Conservation (phyloP, 306 rosid genomes). For the Hippophae gyantsensis region DNA sequence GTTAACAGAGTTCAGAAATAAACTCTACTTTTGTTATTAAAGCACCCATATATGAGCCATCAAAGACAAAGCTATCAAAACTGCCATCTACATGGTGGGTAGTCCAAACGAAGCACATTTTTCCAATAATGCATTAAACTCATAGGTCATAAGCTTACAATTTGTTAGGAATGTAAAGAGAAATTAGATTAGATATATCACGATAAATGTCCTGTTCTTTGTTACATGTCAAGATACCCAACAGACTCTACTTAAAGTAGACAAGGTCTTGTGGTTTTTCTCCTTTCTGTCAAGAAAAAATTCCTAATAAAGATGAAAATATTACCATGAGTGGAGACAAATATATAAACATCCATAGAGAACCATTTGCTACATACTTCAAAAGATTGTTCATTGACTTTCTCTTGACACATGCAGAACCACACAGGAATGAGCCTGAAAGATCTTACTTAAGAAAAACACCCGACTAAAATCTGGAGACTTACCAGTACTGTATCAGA, state of each 20-base stretch:
- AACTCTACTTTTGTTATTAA: no score
- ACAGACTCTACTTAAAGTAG: no score
- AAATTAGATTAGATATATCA: not conserved
- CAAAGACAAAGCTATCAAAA: no score
- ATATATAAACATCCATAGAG: conserved; percentile 13
- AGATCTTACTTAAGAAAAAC: not conserved
- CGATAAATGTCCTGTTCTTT: not conserved
- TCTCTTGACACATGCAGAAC: not conserved
- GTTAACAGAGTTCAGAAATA: no score
- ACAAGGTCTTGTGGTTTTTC: no score
- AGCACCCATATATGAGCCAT: no score
- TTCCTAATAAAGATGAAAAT: no score
- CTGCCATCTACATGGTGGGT: no score
- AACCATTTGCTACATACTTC: conserved; percentile 6
- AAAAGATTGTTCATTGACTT: not conserved
- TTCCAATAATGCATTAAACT: no score
- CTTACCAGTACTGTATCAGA: conserved; percentile 50
- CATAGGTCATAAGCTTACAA: not conserved
- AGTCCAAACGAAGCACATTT: no score
- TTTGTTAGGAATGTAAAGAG: not conserved
- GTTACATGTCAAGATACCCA: not conserved
- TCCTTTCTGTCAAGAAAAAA: no score
- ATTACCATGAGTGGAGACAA: not conserved
- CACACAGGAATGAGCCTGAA: not conserved
- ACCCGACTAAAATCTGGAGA: conserved; percentile 3